phyloP scores from a whole-genome alignment of 1,139 yeast genomes.

The Taiozyma sp. region DNA sequence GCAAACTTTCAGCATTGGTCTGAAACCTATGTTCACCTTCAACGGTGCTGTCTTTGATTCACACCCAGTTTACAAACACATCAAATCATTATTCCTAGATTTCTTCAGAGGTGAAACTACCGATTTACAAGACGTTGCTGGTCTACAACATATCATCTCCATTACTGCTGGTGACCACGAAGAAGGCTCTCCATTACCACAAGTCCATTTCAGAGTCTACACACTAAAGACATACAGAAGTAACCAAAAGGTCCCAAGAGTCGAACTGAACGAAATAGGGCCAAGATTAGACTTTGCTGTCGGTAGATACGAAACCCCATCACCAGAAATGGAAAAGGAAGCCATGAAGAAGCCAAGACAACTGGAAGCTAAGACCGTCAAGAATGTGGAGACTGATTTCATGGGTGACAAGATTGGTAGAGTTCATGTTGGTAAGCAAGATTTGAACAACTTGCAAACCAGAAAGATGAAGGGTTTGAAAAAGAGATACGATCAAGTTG shows the following conservation, averaged over 20 bases:
- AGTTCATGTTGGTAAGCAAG: constrained; percentile 95
- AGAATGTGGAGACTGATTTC: constrained; percentile 81
- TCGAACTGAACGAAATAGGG: constrained; percentile 92
- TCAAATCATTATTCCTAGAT: constrained; percentile 86
- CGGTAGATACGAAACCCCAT: constrained; percentile 83
- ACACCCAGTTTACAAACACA: constrained; percentile 80
- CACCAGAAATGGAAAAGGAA: constrained; percentile 87
- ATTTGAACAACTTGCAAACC: constrained; percentile 83
- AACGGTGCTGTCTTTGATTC: constrained; percentile 90
- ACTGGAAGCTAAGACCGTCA: constrained; percentile 75
- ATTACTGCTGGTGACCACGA: constrained; percentile 71
- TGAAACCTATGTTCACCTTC: constrained; percentile 92
- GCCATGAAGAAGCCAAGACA: constrained; percentile 82
- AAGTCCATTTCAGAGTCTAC: constrained; percentile 87
- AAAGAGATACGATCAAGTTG: constrained; percentile 76
- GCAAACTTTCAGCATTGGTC: constrained; percentile 77
- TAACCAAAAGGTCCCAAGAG: constrained; percentile 88
- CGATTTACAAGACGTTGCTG: constrained; percentile 88
- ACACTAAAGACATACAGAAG: constrained; percentile 75
- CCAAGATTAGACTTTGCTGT: constrained; percentile 92
- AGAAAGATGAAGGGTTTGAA: constrained; percentile 99
- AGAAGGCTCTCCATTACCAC: constrained; percentile 74
- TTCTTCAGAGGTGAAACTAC: constrained; percentile 87
- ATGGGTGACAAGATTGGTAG: constrained; percentile 98
- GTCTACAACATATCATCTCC: constrained; percentile 86